Conservation (phyloP, 176 grass and related monocot genomes). For the Poa annua region DNA sequence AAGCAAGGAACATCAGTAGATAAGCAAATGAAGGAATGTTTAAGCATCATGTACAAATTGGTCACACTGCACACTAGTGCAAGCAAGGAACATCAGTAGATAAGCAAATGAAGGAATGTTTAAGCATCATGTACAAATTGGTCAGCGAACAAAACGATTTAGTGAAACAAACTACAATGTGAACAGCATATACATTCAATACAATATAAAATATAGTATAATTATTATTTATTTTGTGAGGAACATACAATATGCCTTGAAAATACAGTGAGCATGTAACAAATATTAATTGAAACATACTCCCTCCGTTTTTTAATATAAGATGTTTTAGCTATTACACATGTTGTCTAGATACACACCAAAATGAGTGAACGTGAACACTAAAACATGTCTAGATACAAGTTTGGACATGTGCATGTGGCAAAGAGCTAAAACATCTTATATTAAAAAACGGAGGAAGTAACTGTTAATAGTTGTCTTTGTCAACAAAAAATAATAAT, state of each 20-base stretch:
- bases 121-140: conserved; percentile 10
- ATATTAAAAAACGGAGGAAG: too few species aligned
- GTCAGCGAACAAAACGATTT: conserved; percentile 16
- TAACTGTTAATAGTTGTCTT: not conserved
- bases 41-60: conserved; percentile 9
- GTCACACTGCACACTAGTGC: not conserved
- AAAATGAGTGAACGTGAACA: too few species aligned
- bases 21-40: not conserved
- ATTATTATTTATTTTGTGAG: conserved; percentile 4
- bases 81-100: conserved; percentile 22
- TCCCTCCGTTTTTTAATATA: too few species aligned
- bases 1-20: conserved; percentile 22
- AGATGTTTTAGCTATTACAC: too few species aligned
- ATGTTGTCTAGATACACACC: too few species aligned
- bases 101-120: not conserved
- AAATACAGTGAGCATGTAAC: not conserved
- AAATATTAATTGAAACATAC: not conserved
- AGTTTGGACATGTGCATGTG: too few species aligned
- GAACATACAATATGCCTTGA: not conserved
- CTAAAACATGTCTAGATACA: too few species aligned
- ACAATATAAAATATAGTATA: not conserved
- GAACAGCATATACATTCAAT: not conserved
- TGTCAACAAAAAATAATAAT: not conserved
- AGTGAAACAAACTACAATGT: conserved; percentile 4
- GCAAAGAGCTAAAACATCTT: too few species aligned